Base-by-base conservation (phyloP, 805 yeast species). In the Metschnikowia santaceciliae region DNA sequence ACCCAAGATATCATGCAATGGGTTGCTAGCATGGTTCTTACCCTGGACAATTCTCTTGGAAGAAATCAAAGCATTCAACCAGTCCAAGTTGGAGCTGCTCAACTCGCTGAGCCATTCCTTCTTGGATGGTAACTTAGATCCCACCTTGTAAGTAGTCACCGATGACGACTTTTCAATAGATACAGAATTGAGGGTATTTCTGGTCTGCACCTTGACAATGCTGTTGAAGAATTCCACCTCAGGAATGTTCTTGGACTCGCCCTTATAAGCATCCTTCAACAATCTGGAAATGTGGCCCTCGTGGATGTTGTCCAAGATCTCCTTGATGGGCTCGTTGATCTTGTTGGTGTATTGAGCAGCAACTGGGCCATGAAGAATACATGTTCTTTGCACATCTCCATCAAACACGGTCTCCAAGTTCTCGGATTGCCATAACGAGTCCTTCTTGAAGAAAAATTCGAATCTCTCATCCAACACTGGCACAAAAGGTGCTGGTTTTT, bases 361-460 rank as follows among this genome's bases (percentile, higher is more conserved):
- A 60, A 94, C 98, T 47, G 99, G 99, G 62, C 99, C 98, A 64
- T 90, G 97, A 64, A 94, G 80, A 60, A 94, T 90, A 87, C 99
- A 95, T n/a, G 97, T 92, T 80, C 99, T 87, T 72, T 91, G 91
- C 55, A 94, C 98, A 69, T 94, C 99, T 64, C 87, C 90, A 60
- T 80, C 98, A 58, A 89, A 91, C 66, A 94, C 98, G 53, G 97
- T 88, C 69, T 90, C 97, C 67, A 94, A 81, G 68, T 89, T 92
- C 78, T 94, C 98, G 22, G 96, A 88, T 80, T 94, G 99, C 99
- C 99, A 94, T 69, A 94, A 79, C 32, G 98, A 92, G 72, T 94
- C 99, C 77, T 94, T 94, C 83, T 94, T 94, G 83, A 94, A 94
- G 81, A 88, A 94, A 66, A 86, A 84, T 72, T 94, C 97, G 64